Evolutionary conservation across 2,329 filamentous ascomycete genomes (phyloP).

Genomic region (Monosporascus sp.): DNA sequence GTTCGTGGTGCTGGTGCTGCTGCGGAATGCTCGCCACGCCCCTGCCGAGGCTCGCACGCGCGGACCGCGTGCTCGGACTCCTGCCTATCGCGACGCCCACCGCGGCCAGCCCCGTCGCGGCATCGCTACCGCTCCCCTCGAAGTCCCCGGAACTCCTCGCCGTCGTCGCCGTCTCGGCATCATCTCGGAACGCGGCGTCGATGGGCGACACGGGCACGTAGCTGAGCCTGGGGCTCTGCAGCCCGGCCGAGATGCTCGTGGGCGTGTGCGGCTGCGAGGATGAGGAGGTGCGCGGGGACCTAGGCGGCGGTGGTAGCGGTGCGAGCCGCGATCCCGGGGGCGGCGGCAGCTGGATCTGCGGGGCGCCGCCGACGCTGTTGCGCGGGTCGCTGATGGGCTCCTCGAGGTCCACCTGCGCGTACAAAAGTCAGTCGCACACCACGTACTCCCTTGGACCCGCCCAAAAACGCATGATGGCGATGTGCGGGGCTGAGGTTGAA

Average conservation of each 20-base stretch:
- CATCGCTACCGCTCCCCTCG: background rate
- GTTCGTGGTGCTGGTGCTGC: constrained; percentile 1
- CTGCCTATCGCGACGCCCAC: background rate
- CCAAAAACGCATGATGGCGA: too few relatives aligned
- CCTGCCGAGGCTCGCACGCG: background rate
- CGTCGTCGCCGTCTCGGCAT: background rate
- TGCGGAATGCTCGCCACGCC: background rate
- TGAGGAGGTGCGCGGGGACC: background rate
- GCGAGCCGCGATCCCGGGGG: constrained; percentile 7
- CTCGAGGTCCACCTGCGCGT: constrained; percentile 10
- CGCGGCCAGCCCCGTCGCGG: background rate
- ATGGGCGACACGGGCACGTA: constrained; percentile 21
- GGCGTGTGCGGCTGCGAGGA: constrained; percentile 2
- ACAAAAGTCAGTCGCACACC: too few relatives aligned
- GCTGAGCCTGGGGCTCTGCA: constrained; percentile 18
- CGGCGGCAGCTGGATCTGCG: constrained; percentile 7
- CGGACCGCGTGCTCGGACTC: background rate
- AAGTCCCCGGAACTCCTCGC: background rate
- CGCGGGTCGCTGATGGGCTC: constrained; percentile 6
- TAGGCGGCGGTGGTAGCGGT: constrained; percentile 5
- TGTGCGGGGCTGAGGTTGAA: background rate
- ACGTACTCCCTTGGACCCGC: too few relatives aligned
- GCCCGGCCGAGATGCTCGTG: constrained; percentile 3
- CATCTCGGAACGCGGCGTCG: constrained; percentile 15
- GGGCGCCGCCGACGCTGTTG: background rate